Conservation (phyloP, 1,284 basidiomycete genomes). For the Ustilago curta region DNA sequence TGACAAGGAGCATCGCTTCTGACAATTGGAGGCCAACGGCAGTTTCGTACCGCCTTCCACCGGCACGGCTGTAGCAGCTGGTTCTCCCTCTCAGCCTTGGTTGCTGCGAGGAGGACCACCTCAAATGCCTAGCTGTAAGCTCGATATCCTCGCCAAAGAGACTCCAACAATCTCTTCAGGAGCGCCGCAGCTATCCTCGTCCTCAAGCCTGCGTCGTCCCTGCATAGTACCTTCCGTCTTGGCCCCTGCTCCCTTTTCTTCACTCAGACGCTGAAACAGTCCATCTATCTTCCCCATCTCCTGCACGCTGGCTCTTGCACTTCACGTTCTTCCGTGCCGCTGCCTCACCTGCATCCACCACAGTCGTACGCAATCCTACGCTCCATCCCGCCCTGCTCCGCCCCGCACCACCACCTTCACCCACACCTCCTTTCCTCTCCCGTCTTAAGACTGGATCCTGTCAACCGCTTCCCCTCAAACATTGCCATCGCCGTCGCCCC, state of each 20-base stretch:
- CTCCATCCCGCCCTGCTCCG: conserved; percentile 12
- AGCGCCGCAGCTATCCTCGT: not conserved
- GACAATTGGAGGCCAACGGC: not conserved
- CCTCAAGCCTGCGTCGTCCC: not conserved
- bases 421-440: conserved; percentile 1
- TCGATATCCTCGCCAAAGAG: not conserved
- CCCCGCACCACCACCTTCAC: conserved; percentile 4
- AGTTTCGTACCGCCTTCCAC: not conserved
- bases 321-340: not conserved
- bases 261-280: conserved; percentile 28
- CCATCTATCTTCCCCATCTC: conserved; percentile 13
- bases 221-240: not conserved
- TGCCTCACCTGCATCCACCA: conserved; percentile 1
- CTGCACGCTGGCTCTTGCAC: not conserved
- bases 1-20: not conserved
- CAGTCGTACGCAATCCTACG: conserved; percentile 45
- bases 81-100: not conserved
- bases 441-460: conserved; percentile 15
- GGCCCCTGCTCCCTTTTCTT: conserved; percentile 8
- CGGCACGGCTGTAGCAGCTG: not conserved
- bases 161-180: not conserved
- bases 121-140: not conserved
- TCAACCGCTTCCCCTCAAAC: conserved; percentile 11
- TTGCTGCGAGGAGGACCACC: not conserved
- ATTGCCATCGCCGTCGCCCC: conserved; percentile 9